These are phyloP conservation scores for Lactarius indigo DNA, from an alignment of 768 basidiomycete species.

Conservation along the genomic window DNA sequence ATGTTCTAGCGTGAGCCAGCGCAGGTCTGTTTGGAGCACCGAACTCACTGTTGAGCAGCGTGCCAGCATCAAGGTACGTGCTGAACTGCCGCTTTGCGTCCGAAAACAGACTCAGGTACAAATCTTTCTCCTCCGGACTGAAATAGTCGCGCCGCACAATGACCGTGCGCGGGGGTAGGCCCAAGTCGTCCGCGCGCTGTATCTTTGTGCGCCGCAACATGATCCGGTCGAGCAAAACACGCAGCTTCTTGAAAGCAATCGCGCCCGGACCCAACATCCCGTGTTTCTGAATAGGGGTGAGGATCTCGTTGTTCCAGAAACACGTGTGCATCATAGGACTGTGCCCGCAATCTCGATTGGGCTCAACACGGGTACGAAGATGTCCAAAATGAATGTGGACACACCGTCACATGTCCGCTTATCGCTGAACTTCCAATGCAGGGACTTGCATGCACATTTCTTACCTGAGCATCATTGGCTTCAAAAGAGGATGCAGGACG, in stretches of 20 bases:
- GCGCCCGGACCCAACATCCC: conserved; percentile 80
- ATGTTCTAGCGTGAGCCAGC: not conserved
- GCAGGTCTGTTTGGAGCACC: conserved; percentile 2
- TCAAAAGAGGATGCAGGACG: conserved; percentile 1
- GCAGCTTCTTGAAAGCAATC: conserved; percentile 88
- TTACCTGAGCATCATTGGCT: conserved; percentile 55
- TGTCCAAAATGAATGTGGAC: conserved; percentile 25
- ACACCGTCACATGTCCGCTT: conserved; percentile 79
- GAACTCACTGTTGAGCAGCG: conserved; percentile 82
- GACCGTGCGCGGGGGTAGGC: conserved; percentile 88
- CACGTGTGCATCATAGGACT: conserved; percentile 89
- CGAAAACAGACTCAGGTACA: conserved; percentile 87
- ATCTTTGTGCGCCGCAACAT: conserved; percentile 93
- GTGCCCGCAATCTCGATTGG: conserved; percentile 66
- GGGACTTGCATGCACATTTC: conserved; percentile 86
- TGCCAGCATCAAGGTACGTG: conserved; percentile 88
- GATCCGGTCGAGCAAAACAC: conserved; percentile 85
- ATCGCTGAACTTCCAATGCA: conserved; percentile 92
- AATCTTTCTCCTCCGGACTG: conserved; percentile 94
- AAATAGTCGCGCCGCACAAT: conserved; percentile 88
- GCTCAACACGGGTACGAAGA: conserved; percentile 2
- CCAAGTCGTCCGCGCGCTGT: conserved; percentile 94
- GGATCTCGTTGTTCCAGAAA: conserved; percentile 95
- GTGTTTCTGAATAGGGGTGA: conserved; percentile 92
- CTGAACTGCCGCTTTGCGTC: conserved; percentile 90